These are phyloP conservation scores for Syzygium malaccense DNA, from an alignment of 441 rosid genomes.

Conservation along the genomic window DNA sequence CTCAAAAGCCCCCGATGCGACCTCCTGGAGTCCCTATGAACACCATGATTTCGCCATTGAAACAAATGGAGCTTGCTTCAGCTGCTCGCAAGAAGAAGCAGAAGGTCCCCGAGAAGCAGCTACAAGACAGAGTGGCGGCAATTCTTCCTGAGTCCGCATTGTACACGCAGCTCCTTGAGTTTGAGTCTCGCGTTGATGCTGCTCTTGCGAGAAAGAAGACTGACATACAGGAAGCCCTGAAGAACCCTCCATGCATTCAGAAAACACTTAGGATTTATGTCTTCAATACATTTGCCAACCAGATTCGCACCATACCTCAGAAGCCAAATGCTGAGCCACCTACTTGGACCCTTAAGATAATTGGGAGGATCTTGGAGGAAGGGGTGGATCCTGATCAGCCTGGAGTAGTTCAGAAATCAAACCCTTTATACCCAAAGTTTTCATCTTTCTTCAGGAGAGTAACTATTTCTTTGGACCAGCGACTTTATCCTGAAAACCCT, in stretches of 20 bases:
- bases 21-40: conserved; percentile 62
- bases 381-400: conserved; percentile 81
- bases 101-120: conserved; percentile 79
- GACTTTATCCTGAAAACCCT: conserved; percentile 79
- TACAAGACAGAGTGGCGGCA: conserved; percentile 86
- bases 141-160: conserved; percentile 91
- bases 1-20: conserved; percentile 68
- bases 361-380: conserved; percentile 89
- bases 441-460: conserved; percentile 91
- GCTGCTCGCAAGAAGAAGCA: conserved; percentile 82
- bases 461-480: conserved; percentile 76
- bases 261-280: conserved; percentile 86
- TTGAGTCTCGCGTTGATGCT: conserved; percentile 85
- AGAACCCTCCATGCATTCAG: conserved; percentile 80
- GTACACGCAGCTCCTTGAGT: conserved; percentile 93
- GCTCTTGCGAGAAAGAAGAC: conserved; percentile 83
- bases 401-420: conserved; percentile 57
- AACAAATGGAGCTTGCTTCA: conserved; percentile 74
- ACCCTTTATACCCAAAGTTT: conserved; percentile 61
- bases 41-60: conserved; percentile 53
- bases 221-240: conserved; percentile 90
- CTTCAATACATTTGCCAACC: conserved; percentile 86
- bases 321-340: conserved; percentile 82
- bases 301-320: conserved; percentile 55
- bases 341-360: conserved; percentile 83